Conservation (phyloP, 164 flowering plant genomes). For the Taxillus chinensis region DNA sequence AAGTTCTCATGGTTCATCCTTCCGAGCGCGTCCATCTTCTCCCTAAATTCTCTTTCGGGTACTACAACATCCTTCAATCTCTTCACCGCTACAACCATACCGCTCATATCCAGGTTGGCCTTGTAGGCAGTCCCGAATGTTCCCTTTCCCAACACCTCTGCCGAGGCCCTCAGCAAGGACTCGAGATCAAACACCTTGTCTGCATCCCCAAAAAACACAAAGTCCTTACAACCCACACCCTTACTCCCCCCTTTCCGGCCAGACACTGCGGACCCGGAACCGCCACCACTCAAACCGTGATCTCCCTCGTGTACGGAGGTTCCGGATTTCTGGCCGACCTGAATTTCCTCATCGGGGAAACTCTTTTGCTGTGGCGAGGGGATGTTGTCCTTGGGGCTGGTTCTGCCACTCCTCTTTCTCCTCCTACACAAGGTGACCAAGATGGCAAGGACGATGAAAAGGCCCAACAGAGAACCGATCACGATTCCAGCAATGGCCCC, state of each 20-base stretch:
- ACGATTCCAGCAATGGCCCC: conserved; percentile 81
- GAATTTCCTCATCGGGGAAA: too few species aligned
- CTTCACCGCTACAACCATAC: conserved; percentile 71
- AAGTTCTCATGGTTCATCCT: conserved; percentile 56
- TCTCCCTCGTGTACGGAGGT: too few species aligned
- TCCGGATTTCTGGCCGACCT: too few species aligned
- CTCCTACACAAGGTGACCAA: conserved; percentile 35
- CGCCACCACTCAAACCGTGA: conserved; percentile 1
- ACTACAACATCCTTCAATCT: conserved; percentile 68
- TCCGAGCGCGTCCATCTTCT: conserved; percentile 67
- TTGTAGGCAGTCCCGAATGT: conserved; percentile 72
- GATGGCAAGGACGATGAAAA: conserved; percentile 33
- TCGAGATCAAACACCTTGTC: conserved; percentile 45
- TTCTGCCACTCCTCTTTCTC: conserved; percentile 18
- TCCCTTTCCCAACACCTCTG: conserved; percentile 84
- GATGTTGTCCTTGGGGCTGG: conserved; percentile 9
- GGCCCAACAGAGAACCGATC: conserved; percentile 41
- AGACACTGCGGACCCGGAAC: conserved; percentile 9
- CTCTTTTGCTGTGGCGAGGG: neutral
- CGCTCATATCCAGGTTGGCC: conserved; percentile 55
- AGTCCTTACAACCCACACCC: conserved; percentile 23
- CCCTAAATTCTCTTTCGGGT: conserved; percentile 64
- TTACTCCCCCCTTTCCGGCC: conserved; percentile 12
- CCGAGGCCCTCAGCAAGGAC: conserved; percentile 68
- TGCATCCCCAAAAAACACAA: conserved; percentile 43